phyloP scores from a whole-genome alignment of 2,329 filamentous ascomycete genomes.

The Aspergillus ruber region DNA sequence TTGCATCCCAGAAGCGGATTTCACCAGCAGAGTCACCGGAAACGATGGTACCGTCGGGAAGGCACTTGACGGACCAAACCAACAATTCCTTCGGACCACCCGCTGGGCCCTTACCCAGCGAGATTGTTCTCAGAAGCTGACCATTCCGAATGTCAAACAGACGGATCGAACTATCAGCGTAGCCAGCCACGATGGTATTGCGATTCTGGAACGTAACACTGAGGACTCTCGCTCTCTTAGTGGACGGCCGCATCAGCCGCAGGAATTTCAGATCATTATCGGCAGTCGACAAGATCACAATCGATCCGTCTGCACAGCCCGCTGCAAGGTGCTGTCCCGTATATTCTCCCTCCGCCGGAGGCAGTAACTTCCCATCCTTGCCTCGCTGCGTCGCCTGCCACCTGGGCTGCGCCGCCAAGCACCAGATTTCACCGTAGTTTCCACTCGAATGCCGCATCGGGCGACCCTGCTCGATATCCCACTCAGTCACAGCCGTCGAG shows the following conservation, averaged over 20 bases:
- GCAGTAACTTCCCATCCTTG: slow-evolving; percentile 30
- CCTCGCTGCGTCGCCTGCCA: slow-evolving; percentile 34
- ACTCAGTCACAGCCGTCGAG: slow-evolving; percentile 86
- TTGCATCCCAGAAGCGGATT: slow-evolving; percentile 87
- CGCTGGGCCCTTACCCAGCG: slow-evolving; percentile 68
- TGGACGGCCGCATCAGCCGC: slow-evolving; percentile 66
- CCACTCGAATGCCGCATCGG: slow-evolving; percentile 79
- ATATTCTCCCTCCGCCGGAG: slow-evolving; percentile 32
- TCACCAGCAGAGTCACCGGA: slow-evolving; percentile 94
- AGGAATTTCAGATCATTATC: slow-evolving; percentile 78
- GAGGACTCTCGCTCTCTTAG: slow-evolving; percentile 81
- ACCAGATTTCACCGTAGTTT: slow-evolving; percentile 96
- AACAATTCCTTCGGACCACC: slow-evolving; percentile 79
- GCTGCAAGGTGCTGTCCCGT: slow-evolving; percentile 64
- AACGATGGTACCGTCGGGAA: slow-evolving; percentile 82
- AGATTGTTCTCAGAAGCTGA: slow-evolving; percentile 71
- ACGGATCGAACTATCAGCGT: slow-evolving; percentile 92
- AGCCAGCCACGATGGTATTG: slow-evolving; percentile 77
- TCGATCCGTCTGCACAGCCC: slow-evolving; percentile 84
- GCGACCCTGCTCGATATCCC: slow-evolving; percentile 75
- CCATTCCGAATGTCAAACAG: slow-evolving; percentile 81
- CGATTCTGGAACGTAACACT: slow-evolving; percentile 86
- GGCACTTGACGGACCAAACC: slow-evolving; percentile 86
- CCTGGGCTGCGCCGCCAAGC: slow-evolving; percentile 77
- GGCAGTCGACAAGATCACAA: slow-evolving; percentile 79